Conservation (phyloP, 2,329 filamentous ascomycete genomes). For the Peltaster fructicola region DNA sequence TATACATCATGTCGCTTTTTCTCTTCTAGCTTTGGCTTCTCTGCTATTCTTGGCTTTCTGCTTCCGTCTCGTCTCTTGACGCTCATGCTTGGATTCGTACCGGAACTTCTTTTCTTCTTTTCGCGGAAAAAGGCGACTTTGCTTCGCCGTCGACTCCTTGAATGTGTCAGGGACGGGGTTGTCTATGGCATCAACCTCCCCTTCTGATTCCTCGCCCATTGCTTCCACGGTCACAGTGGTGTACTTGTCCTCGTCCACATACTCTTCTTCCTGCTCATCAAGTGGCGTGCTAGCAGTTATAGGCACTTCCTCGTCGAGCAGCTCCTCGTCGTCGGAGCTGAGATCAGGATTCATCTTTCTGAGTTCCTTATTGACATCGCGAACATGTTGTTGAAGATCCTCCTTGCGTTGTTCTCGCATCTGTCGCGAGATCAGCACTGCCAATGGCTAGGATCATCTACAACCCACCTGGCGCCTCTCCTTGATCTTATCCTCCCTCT, state of each 20-base stretch:
- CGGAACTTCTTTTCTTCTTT: constrained; percentile 77
- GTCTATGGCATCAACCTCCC: constrained; percentile 10
- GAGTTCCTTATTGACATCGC: constrained; percentile 54
- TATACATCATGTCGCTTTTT: not conserved
- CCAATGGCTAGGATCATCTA: constrained; percentile 1
- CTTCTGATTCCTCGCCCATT: constrained; percentile 41
- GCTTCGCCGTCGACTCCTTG: constrained; percentile 9
- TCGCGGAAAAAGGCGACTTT: constrained; percentile 34
- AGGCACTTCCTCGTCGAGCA: constrained; percentile 7
- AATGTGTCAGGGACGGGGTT: constrained; percentile 7
- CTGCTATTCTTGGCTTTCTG: constrained; percentile 44
- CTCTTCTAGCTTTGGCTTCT: not conserved
- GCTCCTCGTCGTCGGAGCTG: constrained; percentile 11
- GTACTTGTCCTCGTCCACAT: constrained; percentile 88
- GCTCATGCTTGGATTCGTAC: constrained; percentile 77
- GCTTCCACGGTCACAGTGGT: constrained; percentile 89
- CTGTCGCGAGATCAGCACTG: constrained; percentile 28
- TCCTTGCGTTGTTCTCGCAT: constrained; percentile 65
- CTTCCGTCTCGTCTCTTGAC: constrained; percentile 44
- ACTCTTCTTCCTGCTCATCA: constrained; percentile 64
- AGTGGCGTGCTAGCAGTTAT: too few relatives aligned
- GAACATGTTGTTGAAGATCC: constrained; percentile 68
- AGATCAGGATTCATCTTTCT: constrained; percentile 35
- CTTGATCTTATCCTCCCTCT: constrained; percentile 56
- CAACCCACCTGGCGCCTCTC: constrained; percentile 58